Evolutionary conservation across 495 filamentous ascomycete species (phyloP).

Genomic region (Penicillium manginii): DNA sequence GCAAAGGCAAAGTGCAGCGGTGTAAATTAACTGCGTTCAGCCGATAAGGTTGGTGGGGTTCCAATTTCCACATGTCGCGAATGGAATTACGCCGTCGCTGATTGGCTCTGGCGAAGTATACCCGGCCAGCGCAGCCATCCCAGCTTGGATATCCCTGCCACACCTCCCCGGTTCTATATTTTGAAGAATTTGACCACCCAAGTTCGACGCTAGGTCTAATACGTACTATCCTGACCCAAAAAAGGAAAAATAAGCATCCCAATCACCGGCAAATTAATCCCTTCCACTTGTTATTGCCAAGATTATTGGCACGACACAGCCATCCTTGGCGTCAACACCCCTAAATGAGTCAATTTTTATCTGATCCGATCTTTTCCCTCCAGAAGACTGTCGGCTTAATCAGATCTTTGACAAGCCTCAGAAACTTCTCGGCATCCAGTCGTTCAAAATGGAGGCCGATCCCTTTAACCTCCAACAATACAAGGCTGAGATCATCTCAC

Average conservation of each 20-base stretch:
- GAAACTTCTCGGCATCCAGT: not conserved
- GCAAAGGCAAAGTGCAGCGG: not conserved
- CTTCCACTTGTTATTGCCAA: not conserved
- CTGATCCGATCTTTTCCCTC: not conserved
- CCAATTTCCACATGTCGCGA: not conserved
- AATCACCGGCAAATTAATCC: not conserved
- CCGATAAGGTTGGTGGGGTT: conserved; percentile 1
- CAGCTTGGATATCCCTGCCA: not conserved
- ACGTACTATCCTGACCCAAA: not conserved
- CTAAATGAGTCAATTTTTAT: conserved; percentile 3
- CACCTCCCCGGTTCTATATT: not conserved
- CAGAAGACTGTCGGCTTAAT: not conserved
- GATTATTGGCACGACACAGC: conserved; percentile 4
- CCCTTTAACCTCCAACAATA: conserved; percentile 21
- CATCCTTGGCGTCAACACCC: conserved; percentile 4
- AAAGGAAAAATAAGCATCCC: not conserved
- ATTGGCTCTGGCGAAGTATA: conserved; percentile 4
- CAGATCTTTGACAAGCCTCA: not conserved
- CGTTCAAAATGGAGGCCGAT: conserved; percentile 15
- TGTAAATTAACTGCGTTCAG: not conserved
- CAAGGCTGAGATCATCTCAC: conserved; percentile 14
- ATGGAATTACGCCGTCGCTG: not conserved
- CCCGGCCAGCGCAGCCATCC: not conserved
- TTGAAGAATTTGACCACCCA: too few species aligned
- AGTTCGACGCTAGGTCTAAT: too few species aligned